These are phyloP conservation scores for Fusarium euwallaceae DNA, from an alignment of 2,329 filamentous ascomycete species.

Conservation along the genomic window DNA sequence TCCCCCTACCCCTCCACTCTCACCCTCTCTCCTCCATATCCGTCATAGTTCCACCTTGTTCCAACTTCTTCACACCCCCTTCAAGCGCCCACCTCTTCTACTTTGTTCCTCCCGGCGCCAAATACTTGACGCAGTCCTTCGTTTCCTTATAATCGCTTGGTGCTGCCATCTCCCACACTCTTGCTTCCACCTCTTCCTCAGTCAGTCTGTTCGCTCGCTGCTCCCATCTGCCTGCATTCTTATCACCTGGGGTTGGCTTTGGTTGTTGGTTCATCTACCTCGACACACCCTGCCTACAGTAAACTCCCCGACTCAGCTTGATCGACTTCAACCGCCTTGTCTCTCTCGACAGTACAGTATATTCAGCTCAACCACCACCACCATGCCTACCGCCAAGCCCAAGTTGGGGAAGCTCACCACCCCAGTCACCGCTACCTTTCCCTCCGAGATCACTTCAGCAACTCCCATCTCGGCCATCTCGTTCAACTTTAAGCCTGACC, in stretches of 20 bases:
- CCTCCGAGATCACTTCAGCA: slow-evolving; percentile 71
- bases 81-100: slow-evolving; percentile 45
- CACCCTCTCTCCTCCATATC: slow-evolving; percentile 14
- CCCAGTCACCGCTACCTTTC: slow-evolving; percentile 73
- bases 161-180: slow-evolving; percentile 42
- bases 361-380: slow-evolving; percentile 45
- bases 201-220: slow-evolving; percentile 48
- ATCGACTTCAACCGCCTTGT: slow-evolving; percentile 19
- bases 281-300: slow-evolving; percentile 22
- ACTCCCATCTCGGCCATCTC: slow-evolving; percentile 72
- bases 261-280: slow-evolving; percentile 40
- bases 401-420: slow-evolving; percentile 74
- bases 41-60: slow-evolving; percentile 41
- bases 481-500: slow-evolving; percentile 56
- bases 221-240: slow-evolving; percentile 39
- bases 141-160: slow-evolving; percentile 47
- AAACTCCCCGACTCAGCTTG: slow-evolving; percentile 29
- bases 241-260: slow-evolving; percentile 41
- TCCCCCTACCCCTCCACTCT: slow-evolving; percentile 39
- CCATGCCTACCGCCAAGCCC: slow-evolving; percentile 65
- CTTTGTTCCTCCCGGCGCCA: slow-evolving; percentile 45
- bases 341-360: slow-evolving; percentile 11
- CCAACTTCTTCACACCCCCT: slow-evolving; percentile 44
- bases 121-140: slow-evolving; percentile 44
- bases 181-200: slow-evolving; percentile 40